Percentiles rank a stretch among this genome's conserved stretches.
phyloP scores from a whole-genome alignment of 345 rosid genomes.

The Diplotaxis tenuifolia region DNA sequence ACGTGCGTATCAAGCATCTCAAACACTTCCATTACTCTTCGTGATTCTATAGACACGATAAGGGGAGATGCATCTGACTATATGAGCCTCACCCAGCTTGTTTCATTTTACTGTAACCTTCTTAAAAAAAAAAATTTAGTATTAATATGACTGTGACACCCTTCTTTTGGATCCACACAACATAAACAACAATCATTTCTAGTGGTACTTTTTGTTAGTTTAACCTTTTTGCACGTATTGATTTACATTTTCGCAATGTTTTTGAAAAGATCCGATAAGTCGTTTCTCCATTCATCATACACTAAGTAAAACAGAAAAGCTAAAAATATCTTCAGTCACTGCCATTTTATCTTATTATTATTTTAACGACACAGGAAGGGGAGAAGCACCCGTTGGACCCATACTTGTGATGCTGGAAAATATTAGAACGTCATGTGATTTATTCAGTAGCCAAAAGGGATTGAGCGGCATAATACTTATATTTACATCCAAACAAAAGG shows the following conservation, averaged over 20 bases:
- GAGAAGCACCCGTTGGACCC: neutral
- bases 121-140: too few relatives aligned
- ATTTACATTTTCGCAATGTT: too few relatives aligned
- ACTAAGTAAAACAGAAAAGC: neutral
- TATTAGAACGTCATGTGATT: neutral
- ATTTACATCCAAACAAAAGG: neutral
- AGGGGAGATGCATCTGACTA: constrained; percentile 6
- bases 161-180: too few relatives aligned
- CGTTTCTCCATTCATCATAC: neutral
- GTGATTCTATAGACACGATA: neutral
- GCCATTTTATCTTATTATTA: neutral
- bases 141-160: too few relatives aligned
- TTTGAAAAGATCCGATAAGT: too few relatives aligned
- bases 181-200: too few relatives aligned
- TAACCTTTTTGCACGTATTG: too few relatives aligned
- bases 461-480: neutral
- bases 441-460: neutral
- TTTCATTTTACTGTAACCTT: neutral
- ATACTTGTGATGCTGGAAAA: neutral
- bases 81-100: neutral
- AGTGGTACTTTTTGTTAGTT: too few relatives aligned
- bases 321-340: neutral
- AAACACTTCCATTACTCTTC: constrained; percentile 1
- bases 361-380: neutral
- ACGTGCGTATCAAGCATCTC: too few relatives aligned